Conservation (phyloP, 352 stramenopile species). For the Globisporangium cylindrosporum region DNA sequence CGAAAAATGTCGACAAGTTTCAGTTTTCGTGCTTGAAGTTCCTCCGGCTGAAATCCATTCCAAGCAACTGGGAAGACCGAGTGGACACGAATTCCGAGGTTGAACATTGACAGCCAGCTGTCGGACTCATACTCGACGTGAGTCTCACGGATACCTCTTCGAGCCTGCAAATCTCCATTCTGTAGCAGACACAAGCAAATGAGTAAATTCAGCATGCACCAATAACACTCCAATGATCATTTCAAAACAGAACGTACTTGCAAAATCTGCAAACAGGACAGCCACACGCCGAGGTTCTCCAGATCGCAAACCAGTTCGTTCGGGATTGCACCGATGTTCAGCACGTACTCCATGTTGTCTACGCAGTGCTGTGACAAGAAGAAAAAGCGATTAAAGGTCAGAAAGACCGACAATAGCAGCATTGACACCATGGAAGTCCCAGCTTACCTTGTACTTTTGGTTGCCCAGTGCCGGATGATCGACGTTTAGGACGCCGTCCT, state of each 20-base stretch:
- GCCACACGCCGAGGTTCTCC: slow-evolving; percentile 68
- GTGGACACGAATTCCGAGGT: slow-evolving; percentile 84
- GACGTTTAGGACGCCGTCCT: slow-evolving; percentile 46
- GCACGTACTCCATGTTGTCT: slow-evolving; percentile 86
- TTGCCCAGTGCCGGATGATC: slow-evolving; percentile 76
- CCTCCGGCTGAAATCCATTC: slow-evolving; percentile 53
- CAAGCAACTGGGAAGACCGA: slow-evolving; percentile 80
- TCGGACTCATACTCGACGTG: slow-evolving; percentile 89
- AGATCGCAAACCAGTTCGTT: slow-evolving; percentile 75
- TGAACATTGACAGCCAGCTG: slow-evolving; percentile 88
- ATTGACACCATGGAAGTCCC: neutral
- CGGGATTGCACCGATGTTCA: slow-evolving; percentile 74
- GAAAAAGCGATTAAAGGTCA: slow-evolving; percentile 9
- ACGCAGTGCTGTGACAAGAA: slow-evolving; percentile 62
- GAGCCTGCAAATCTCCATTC: slow-evolving; percentile 72
- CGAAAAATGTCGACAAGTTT: slow-evolving; percentile 47
- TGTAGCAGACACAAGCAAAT: slow-evolving; percentile 20
- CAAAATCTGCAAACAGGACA: slow-evolving; percentile 62
- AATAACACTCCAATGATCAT: no score
- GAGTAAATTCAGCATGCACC: neutral
- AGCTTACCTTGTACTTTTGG: slow-evolving; percentile 85
- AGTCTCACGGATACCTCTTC: slow-evolving; percentile 64
- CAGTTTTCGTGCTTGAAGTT: slow-evolving; percentile 28
- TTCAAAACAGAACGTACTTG: slow-evolving; percentile 35
- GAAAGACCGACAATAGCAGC: neutral